Conservation (phyloP, 2,329 filamentous ascomycete genomes). For the Paecilomyces sp. region DNA sequence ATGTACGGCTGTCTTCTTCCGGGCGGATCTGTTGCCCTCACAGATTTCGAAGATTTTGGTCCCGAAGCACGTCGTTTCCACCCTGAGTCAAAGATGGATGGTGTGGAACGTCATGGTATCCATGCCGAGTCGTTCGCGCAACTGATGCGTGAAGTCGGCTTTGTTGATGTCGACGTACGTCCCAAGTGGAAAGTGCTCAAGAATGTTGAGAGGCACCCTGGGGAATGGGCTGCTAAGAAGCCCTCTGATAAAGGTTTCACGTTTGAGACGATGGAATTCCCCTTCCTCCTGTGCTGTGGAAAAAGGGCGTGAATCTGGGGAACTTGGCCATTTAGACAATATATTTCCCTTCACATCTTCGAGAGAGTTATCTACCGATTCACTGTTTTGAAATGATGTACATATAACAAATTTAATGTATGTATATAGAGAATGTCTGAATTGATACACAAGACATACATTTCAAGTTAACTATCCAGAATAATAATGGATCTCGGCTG, state of each 20-base stretch:
- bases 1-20: slow-evolving; percentile 42
- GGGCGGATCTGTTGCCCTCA: slow-evolving; percentile 46
- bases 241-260: not conserved
- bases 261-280: not conserved
- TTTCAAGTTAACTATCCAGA: too few species aligned
- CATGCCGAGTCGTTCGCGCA: slow-evolving; percentile 30
- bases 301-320: not conserved
- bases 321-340: not conserved
- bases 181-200: not conserved
- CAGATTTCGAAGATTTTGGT: slow-evolving; percentile 53
- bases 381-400: too few species aligned
- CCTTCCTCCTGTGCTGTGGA: not conserved
- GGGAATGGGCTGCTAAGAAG: not conserved
- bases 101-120: slow-evolving; percentile 51
- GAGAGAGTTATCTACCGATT: not conserved
- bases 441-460: too few species aligned
- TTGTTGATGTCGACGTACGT: slow-evolving; percentile 34
- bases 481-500: too few species aligned
- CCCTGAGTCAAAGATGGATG: slow-evolving; percentile 42
- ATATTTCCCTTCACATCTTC: not conserved
- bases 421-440: too few species aligned
- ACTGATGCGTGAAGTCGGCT: slow-evolving; percentile 43
- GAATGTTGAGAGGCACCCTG: not conserved
- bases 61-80: slow-evolving; percentile 47
- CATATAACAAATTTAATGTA: too few species aligned